Conservation (phyloP, 208 protist species). For the Crithidia acanthocephali region DNA sequence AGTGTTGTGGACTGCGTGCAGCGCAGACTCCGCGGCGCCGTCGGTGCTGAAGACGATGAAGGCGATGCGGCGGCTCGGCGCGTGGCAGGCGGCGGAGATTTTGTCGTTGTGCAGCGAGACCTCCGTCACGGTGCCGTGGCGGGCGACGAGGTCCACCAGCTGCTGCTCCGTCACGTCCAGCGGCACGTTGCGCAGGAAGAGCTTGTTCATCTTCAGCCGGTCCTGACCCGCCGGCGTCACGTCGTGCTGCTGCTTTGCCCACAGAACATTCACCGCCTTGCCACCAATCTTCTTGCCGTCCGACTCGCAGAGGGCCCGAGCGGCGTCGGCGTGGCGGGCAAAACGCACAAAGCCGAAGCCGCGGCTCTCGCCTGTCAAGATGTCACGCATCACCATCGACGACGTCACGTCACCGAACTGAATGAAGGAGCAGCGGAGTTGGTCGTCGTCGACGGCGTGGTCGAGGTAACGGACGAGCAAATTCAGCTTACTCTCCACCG, state of each 20-base stretch:
- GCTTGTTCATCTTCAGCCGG: conserved; percentile 73
- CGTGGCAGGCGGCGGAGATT: conserved; percentile 26
- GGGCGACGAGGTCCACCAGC: conserved; percentile 42
- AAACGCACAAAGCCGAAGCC: conserved; percentile 59
- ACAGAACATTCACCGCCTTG: conserved; percentile 64
- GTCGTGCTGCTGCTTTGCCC: conserved; percentile 75
- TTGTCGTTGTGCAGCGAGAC: conserved; percentile 79
- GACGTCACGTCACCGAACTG: conserved; percentile 45
- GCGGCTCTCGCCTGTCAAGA: conserved; percentile 53
- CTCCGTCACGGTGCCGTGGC: conserved; percentile 55
- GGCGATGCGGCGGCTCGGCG: conserved; percentile 38
- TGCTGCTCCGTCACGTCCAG: conserved; percentile 38
- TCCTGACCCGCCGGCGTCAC: conserved; percentile 64
- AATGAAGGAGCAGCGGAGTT: conserved; percentile 35
- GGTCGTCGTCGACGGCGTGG: conserved; percentile 39
- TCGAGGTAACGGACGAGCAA: conserved; percentile 47
- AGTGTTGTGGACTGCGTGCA: conserved; percentile 47
- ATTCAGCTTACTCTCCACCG: conserved; percentile 29
- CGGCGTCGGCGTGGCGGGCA: conserved; percentile 31
- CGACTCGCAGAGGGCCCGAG: conserved; percentile 31
- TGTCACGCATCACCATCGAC: conserved; percentile 67
- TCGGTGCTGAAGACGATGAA: conserved; percentile 51
- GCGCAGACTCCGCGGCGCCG: conserved; percentile 56
- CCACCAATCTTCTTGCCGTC: conserved; percentile 28
- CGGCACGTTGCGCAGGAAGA: conserved; percentile 88